Base-by-base conservation (phyloP, 2,329 filamentous ascomycete genomes). In the Fusarium keratoplasticum region DNA sequence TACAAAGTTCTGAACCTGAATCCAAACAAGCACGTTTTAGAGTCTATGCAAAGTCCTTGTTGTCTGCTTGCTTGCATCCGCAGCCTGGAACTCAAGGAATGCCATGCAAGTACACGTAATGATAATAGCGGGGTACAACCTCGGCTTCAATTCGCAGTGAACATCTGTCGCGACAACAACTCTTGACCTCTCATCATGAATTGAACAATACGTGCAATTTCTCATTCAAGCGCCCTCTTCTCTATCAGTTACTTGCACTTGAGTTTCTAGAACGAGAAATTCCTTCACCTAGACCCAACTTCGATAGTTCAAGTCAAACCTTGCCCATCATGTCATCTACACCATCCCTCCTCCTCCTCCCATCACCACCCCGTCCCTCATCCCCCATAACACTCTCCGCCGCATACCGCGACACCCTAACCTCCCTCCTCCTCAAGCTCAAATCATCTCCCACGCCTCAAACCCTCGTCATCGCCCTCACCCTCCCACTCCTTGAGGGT, bases 341-440 rank as follows among this genome's bases (percentile, higher is more conserved):
- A n/a, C 73, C 76, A 6, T 74, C 76, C 35, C 85, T 92, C 27
- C 86, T 94, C 38, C 85, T 94, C 18, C 85, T 94, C 62, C 89
- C 93, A 20, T 86, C 88, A 50, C 90, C 92, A 58, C 91, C 92
- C 31, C 84, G 86, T 33, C 89, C 90, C 10, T 83, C 87, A 58
- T 86, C 84, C 16, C 84, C 86, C 54, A 79, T 83, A 13, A 80
- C 87, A 1, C 84, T 94, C 70, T 86, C 85, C 69, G 87, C 88
- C 33, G 89, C 90, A 50, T 94, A 94, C 79, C 86, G 87, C 36
- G 85, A 87, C n/a, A 83, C 91, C 3, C 81, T 94, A 47, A 86
- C 86, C 61, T 84, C 87, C 11, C 86, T 88, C 52, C 85, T 93
- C 69, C 80, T 85, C 22, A 86, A 83, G 57, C 81, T 91, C 22